phyloP scores from a whole-genome alignment of 768 basidiomycete genomes.

The Tubosaeta brunneosetosa region DNA sequence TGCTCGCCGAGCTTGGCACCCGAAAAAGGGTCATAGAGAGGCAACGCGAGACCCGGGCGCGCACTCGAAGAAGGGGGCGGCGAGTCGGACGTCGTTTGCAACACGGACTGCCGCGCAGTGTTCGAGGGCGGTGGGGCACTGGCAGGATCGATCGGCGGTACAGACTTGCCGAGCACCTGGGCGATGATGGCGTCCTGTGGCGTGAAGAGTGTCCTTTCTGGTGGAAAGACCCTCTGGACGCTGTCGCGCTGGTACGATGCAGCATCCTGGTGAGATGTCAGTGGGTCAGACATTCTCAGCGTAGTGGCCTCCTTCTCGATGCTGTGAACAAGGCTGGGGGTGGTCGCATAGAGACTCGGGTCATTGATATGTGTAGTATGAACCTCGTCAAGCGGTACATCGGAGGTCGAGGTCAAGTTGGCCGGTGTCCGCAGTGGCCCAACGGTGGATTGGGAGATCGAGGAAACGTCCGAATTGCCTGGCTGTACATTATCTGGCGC shows the following conservation, averaged over 20 bases:
- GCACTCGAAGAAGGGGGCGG: background rate
- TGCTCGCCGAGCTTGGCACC: slow-evolving; percentile 24
- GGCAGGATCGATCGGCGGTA: background rate
- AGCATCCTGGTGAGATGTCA: slow-evolving; percentile 5
- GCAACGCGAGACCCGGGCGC: slow-evolving; percentile 6
- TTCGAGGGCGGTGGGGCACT: slow-evolving; percentile 2
- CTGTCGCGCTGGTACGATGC: slow-evolving; percentile 1
- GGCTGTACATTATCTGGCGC: background rate
- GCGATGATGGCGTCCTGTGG: slow-evolving; percentile 64
- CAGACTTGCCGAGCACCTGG: slow-evolving; percentile 28
- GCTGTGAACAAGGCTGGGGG: slow-evolving; percentile 15
- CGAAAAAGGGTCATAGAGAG: slow-evolving; percentile 33
- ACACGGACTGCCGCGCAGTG: slow-evolving; percentile 10
- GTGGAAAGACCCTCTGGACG: background rate
- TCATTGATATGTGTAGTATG: slow-evolving; percentile 22
- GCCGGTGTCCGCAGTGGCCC: slow-evolving; percentile 9
- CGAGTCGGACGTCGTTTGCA: slow-evolving; percentile 15
- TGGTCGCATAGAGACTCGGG: slow-evolving; percentile 19
- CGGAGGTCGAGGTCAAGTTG: slow-evolving; percentile 16
- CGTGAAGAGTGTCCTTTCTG: slow-evolving; percentile 31
- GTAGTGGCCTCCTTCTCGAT: slow-evolving; percentile 9
- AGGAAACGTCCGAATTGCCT: slow-evolving; percentile 10
- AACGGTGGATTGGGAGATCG: slow-evolving; percentile 16
- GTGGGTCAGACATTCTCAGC: slow-evolving; percentile 8
- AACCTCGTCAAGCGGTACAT: slow-evolving; percentile 19